These are phyloP conservation scores for Skeletonema marinoi DNA, from an alignment of 108 stramenopile genomes.

Conservation along the genomic window DNA sequence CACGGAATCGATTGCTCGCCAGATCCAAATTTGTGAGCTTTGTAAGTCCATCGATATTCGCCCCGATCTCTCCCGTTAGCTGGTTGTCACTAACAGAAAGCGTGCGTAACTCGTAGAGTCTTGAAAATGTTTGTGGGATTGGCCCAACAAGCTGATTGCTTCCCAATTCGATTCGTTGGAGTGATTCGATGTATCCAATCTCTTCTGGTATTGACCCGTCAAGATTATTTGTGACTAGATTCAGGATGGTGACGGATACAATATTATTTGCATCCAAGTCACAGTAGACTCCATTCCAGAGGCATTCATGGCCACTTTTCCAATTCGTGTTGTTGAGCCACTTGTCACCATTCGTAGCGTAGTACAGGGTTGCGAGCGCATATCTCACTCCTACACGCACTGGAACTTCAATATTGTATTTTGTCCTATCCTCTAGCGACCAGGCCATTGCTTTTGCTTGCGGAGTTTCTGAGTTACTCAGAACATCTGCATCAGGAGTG, in stretches of 20 bases:
- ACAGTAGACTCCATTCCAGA: slow-evolving; percentile 53
- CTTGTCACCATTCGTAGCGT: slow-evolving; percentile 48
- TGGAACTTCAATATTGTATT: slow-evolving; percentile 19
- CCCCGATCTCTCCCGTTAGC: slow-evolving; percentile 27
- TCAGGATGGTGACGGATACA: slow-evolving; percentile 24
- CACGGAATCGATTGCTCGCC: slow-evolving; percentile 35
- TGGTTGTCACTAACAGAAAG: slow-evolving; percentile 51
- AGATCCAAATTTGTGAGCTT: slow-evolving; percentile 45
- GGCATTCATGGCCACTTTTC: slow-evolving; percentile 57
- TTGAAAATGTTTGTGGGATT: slow-evolving; percentile 40
- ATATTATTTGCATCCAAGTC: slow-evolving; percentile 20
- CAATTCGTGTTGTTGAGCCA: slow-evolving; percentile 45
- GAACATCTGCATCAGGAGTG: slow-evolving; percentile 7
- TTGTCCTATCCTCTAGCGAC: slow-evolving; percentile 31
- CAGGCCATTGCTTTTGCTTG: slow-evolving; percentile 39
- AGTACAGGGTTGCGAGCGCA: slow-evolving; percentile 56
- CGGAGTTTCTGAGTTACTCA: slow-evolving; percentile 19
- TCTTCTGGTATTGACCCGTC: slow-evolving; percentile 38
- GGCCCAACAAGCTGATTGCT: slow-evolving; percentile 27
- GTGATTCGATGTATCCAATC: slow-evolving; percentile 22
- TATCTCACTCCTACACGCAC: slow-evolving; percentile 49
- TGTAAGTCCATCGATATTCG: slow-evolving; percentile 13
- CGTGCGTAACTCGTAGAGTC: slow-evolving; percentile 44
- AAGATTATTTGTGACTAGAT: slow-evolving; percentile 34
- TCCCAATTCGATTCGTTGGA: slow-evolving; percentile 8